Base-by-base conservation (phyloP, 176 grass and related monocot species). In the Cenchrus americanus region DNA sequence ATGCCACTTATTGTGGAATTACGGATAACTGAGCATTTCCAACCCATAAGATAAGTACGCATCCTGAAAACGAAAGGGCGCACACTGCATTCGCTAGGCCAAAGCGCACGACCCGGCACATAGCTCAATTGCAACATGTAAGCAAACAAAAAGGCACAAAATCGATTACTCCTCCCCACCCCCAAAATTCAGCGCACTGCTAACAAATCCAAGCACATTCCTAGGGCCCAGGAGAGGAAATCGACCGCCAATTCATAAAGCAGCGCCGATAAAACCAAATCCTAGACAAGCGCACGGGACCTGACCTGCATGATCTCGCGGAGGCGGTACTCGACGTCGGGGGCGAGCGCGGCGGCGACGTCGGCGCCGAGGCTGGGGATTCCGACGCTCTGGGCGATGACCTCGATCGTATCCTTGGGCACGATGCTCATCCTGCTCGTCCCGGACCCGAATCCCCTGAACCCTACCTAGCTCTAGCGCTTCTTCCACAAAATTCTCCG, bases 251-350 rank as follows among this genome's bases (percentile, higher is more conserved):
- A 37, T 37, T 12, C 4, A 14, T 48, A 9, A 80, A 81, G 65
- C 65, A 53, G 24, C 51, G 2, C 14, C 9, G 9, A 8, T 43
- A 42, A 80, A 53, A 52, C 7, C 17, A 12, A 63, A 79, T 13
- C 46, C 13, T 72, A 53, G 23, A 14, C 7, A 19, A 53, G 42
- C 7, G 23, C 22, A 30, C 4, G 26, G 46, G 42, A 47, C 54
- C 63, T 46, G 65, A 95, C 95, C 92, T 98, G 95, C 85, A 95
- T 95, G 80, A 93, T 91, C 88, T 98, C 95, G 19, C 95, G 92
- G 84, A 98, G 95, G 76, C 89, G 95, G 84, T 93, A 98, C 85
- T 98, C 92, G 22, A 94, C 95, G 62, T 98, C 95, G 42, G 89
- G 82, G 41, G 95, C 92, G 57, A 98, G 79, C 5, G 90, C 92